Evolutionary conservation across 345 rosid genomes (phyloP).

Genomic region (Salix dunnii): DNA sequence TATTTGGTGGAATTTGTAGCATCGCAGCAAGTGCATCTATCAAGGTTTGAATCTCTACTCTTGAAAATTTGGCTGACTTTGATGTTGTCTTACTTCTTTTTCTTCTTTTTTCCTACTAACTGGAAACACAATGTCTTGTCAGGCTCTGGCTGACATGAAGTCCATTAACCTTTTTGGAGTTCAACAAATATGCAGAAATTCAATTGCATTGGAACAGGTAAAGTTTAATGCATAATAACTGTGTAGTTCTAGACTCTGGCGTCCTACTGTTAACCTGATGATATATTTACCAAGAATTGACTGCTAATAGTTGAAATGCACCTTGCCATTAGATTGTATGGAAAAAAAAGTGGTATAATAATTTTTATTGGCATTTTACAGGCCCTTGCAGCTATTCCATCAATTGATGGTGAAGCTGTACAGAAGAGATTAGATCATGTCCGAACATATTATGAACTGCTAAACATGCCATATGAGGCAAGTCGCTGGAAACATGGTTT

Average conservation of each 20-base stretch:
- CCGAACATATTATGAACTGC: constrained; percentile 79
- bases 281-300: not conserved
- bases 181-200: constrained; percentile 94
- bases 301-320: not conserved
- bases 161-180: constrained; percentile 94
- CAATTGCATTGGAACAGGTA: constrained; percentile 97
- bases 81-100: not conserved
- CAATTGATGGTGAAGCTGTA: constrained; percentile 68
- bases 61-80: constrained; percentile 1
- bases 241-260: not conserved
- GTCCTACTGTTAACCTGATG: not conserved
- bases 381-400: constrained; percentile 93
- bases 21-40: constrained; percentile 80
- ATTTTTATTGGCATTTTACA: constrained; percentile 28
- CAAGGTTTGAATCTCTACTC: constrained; percentile 53
- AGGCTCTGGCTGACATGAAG: constrained; percentile 87
- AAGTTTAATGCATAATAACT: not conserved
- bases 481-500: constrained; percentile 20
- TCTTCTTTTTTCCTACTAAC: constrained; percentile 8
- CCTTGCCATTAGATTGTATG: not conserved
- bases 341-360: not conserved
- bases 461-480: constrained; percentile 98
- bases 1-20: constrained; percentile 94
- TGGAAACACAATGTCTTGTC: constrained; percentile 19
- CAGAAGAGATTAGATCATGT: constrained; percentile 80